Conservation (phyloP, 1,284 basidiomycete species). For the Sphagnurus paluster region DNA sequence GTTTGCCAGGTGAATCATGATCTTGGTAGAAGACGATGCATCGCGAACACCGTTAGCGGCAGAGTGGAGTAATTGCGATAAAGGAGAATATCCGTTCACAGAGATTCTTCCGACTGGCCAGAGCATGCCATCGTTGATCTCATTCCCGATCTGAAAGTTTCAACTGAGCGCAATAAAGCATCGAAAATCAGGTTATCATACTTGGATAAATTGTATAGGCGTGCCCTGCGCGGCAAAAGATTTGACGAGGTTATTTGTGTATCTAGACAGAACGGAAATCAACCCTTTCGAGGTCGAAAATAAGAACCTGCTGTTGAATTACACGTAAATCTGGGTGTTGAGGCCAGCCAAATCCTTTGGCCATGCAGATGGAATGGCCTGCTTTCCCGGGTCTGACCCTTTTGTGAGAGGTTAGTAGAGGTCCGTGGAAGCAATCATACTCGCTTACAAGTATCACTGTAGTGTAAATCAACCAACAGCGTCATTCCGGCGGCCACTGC, state of each 20-base stretch:
- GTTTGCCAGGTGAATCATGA: conserved; percentile 63
- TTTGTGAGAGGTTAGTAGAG: conserved; percentile 1
- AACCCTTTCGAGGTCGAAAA: neutral
- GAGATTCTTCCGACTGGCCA: conserved; percentile 62
- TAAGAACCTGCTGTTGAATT: conserved; percentile 18
- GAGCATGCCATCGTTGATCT: conserved; percentile 63
- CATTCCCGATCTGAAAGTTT: conserved; percentile 51
- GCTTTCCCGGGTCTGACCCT: conserved; percentile 67
- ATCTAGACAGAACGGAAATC: conserved; percentile 31
- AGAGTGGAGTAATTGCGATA: conserved; percentile 62
- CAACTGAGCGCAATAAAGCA: neutral
- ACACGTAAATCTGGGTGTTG: conserved; percentile 57
- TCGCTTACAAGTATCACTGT: conserved; percentile 60
- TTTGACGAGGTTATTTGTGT: conserved; percentile 51
- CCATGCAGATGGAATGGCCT: conserved; percentile 60
- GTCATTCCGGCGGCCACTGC: conserved; percentile 59
- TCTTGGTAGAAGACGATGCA: conserved; percentile 46
- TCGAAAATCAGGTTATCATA: too few relatives aligned
- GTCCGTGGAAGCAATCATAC: neutral
- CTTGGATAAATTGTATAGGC: conserved; percentile 53
- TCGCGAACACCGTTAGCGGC: conserved; percentile 48
- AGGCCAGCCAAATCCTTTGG: conserved; percentile 49
- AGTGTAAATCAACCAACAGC: conserved; percentile 61
- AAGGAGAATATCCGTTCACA: conserved; percentile 49
- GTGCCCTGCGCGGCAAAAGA: conserved; percentile 54